Evolutionary conservation across 805 yeast species (phyloP).

Genomic region (Wickerhamiella allomyrinae): DNA sequence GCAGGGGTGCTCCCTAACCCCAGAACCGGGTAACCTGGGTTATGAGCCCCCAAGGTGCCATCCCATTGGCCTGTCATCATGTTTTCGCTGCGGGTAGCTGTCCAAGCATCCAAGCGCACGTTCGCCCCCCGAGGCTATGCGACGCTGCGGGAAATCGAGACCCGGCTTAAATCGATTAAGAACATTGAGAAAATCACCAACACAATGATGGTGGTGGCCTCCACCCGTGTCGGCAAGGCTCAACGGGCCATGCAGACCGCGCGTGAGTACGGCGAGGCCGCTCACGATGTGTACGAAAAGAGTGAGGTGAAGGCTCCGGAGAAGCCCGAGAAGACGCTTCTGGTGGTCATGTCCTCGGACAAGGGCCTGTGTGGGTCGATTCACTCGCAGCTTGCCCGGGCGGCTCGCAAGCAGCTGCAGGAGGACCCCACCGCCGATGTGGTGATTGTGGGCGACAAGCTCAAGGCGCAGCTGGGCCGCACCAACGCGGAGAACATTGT

Average conservation of each 20-base stretch:
- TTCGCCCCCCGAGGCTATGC: constrained; percentile 46
- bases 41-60: no score
- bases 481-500: constrained; percentile 54
- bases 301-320: constrained; percentile 59
- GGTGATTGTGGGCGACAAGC: constrained; percentile 88
- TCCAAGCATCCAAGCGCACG: background rate
- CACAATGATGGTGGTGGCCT: constrained; percentile 98
- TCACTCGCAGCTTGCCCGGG: constrained; percentile 87
- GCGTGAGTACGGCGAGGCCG: constrained; percentile 70
- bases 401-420: constrained; percentile 54
- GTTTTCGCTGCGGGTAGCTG: constrained; percentile 3
- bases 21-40: no score
- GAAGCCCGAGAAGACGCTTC: constrained; percentile 47
- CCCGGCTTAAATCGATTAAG: constrained; percentile 93
- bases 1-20: no score
- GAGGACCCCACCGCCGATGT: constrained; percentile 59
- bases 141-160: constrained; percentile 96
- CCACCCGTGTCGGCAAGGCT: constrained; percentile 90
- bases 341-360: constrained; percentile 86
- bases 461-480: constrained; percentile 78
- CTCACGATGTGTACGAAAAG: constrained; percentile 60
- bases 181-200: constrained; percentile 98
- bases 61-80: constrained; percentile 1
- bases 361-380: constrained; percentile 98
- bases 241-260: constrained; percentile 87